Evolutionary conservation across 1,284 basidiomycete genomes (phyloP).

Genomic region (Tilletia walkeri): DNA sequence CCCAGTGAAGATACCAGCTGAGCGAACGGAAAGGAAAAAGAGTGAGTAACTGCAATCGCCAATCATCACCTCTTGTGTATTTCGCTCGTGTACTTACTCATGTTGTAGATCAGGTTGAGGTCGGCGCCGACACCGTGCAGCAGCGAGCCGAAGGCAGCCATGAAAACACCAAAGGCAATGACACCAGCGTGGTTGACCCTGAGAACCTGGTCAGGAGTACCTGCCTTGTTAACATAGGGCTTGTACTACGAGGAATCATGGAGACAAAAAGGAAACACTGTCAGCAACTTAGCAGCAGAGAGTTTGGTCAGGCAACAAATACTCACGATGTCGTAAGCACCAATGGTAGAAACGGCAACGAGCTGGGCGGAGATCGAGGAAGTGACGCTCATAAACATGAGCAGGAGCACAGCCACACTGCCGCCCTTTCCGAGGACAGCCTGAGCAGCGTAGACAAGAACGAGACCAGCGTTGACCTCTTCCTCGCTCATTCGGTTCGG

Average conservation of each 20-base stretch:
- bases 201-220: slow-evolving; percentile 36
- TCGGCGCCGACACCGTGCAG: slow-evolving; percentile 47
- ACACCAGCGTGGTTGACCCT: slow-evolving; percentile 43
- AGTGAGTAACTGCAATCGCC: background rate
- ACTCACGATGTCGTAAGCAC: slow-evolving; percentile 37
- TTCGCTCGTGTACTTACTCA: background rate
- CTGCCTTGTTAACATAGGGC: slow-evolving; percentile 37
- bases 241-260: background rate
- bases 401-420: slow-evolving; percentile 36
- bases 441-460: slow-evolving; percentile 45
- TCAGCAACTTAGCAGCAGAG: background rate
- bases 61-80: background rate
- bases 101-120: slow-evolving; percentile 32
- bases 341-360: slow-evolving; percentile 38
- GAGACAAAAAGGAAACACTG: too few species aligned
- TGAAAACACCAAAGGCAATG: slow-evolving; percentile 45
- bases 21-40: background rate
- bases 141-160: slow-evolving; percentile 46
- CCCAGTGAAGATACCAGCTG: slow-evolving; percentile 36
- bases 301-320: slow-evolving; percentile 18
- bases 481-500: slow-evolving; percentile 35
- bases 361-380: slow-evolving; percentile 45
- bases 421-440: slow-evolving; percentile 45
- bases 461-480: slow-evolving; percentile 44
- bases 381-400: slow-evolving; percentile 50